Base-by-base conservation (phyloP, 495 filamentous ascomycete species). In the Hypoxylon fragiforme region DNA sequence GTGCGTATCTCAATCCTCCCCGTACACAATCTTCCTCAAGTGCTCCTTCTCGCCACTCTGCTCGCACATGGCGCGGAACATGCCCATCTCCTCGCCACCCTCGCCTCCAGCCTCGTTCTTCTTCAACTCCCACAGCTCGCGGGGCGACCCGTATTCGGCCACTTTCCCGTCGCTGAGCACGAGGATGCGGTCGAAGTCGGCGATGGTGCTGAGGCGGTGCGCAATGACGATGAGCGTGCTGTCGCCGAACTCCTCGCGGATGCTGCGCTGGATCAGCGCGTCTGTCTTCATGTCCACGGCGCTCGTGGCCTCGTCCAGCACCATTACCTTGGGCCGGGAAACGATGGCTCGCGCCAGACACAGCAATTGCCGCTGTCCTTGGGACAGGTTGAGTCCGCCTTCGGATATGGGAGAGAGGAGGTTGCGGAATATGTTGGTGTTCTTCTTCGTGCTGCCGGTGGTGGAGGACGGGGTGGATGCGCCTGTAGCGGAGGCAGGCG, bases 211-310 rank as follows among this genome's bases (percentile, higher is more conserved):
- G 14, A 96, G 67, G 2, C 91, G 81, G 66, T 96, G 91, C 7
- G 91, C 91, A 63, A 96, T 92, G 1, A 94, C 90, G n/a, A 95
- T 63, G 7, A 95, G 67, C 0, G 90, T 92, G n/a, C 82, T 82
- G 50, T 85, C 80, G 7, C 75, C 78, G 47, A 94, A 95, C 65
- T 91, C 88, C 39, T 88, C 83, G 12, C 90, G 80, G 54, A 96
- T 95, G 40, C 81, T 86, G 9, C 85, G 78, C 70, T 95, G 90
- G 56, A 96, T 94, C 12, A 92, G 72, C 4, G 80, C 74, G 67
- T 96, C 91, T 0, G 89, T 94, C 30, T 84, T 81, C 85, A 90
- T 91, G 68, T 96, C 91, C 3, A 96, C 89, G 2, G 91, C 88
- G 3, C 83, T 87, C 0, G 91, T 96, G 0, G 91, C 91, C 71